These are phyloP conservation scores for Oehlia diaphana DNA, from an alignment of 192 early-diverging fungal species.

Conservation along the genomic window DNA sequence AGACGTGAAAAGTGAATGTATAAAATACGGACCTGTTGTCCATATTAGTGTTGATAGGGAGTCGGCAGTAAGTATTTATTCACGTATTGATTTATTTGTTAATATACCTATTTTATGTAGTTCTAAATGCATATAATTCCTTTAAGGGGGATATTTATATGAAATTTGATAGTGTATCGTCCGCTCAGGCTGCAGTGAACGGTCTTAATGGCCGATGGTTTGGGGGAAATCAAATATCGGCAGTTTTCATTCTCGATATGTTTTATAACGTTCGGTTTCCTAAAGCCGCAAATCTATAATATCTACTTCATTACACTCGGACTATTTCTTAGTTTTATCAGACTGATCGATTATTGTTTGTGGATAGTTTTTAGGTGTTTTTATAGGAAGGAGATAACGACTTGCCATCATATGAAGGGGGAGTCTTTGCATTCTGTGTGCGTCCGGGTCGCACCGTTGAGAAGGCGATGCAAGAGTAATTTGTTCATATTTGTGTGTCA, in stretches of 20 bases:
- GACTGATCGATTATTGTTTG: conserved; percentile 29
- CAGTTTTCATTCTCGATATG: conserved; percentile 60
- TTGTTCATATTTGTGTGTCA: conserved; percentile 30
- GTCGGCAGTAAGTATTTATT: conserved; percentile 46
- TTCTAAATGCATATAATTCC: neutral
- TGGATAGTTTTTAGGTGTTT: conserved; percentile 27
- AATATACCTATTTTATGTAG: conserved; percentile 19
- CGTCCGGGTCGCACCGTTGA: conserved; percentile 14
- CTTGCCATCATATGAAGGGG: conserved; percentile 22
- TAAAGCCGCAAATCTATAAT: conserved; percentile 53
- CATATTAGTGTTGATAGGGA: conserved; percentile 74
- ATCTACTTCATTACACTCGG: neutral
- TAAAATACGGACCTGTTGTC: conserved; percentile 73
- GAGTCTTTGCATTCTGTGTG: conserved; percentile 18
- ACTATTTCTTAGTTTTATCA: conserved; percentile 11
- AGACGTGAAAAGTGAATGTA: conserved; percentile 83
- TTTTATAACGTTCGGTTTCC: conserved; percentile 67
- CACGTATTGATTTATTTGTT: neutral
- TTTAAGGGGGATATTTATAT: conserved; percentile 79
- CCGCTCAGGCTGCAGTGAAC: conserved; percentile 66
- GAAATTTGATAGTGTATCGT: conserved; percentile 70
- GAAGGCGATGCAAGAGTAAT: conserved; percentile 23
- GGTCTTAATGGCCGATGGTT: conserved; percentile 88
- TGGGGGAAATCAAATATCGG: conserved; percentile 78
- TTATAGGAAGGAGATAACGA: conserved; percentile 21